Base-by-base conservation (phyloP, 1,139 yeast genomes). In the Meyerozyma carpophila region DNA sequence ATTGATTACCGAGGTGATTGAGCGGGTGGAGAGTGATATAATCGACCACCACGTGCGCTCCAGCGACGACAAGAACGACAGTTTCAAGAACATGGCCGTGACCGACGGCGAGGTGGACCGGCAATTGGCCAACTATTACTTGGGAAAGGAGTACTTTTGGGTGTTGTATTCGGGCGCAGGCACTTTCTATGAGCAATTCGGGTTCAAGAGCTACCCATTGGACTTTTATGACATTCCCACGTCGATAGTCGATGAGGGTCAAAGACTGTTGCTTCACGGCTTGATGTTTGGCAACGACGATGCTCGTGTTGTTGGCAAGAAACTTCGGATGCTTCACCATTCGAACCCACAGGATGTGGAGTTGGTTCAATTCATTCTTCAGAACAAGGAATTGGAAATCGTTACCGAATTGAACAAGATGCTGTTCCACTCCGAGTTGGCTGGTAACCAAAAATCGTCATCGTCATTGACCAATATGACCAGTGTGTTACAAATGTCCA, bases 61-160 rank as follows among this genome's bases (percentile, higher is more conserved):
- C 8, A 58, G 66, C 29, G 61, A 62, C 32, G 47, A 46, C 24
- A 55, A 59, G 39, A 50, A 53, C 21, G 70, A 62, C 44, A 61
- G 58, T 41, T 68, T 70, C 51, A 57, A 55, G 43, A 57, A 53
- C 43, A 62, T 68, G 72, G 70, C 67, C 4, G 50, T 51, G 11
- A 49, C 57, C 13, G 53, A 57, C 34, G 70, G 72, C 1, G 38
- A 46, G n/a, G 45, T 68, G 7, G 75, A 70, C 48, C 32, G 39
- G 6, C 50, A 50, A 10, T 58, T 70, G 55, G 73, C 71, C 25
- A 56, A 59, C 45, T 64, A 70, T 44, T 65, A 67, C 44, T 59
- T 71, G 50, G 52, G 67, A 31, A 67, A 69, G 46, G 55, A 67
- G 46, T 70, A 66, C 48, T 59, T 69, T 43, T 70, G 75, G 77